These are phyloP conservation scores for Aristolochia fimbriata DNA, from an alignment of 164 flowering plant genomes.

Conservation along the genomic window DNA sequence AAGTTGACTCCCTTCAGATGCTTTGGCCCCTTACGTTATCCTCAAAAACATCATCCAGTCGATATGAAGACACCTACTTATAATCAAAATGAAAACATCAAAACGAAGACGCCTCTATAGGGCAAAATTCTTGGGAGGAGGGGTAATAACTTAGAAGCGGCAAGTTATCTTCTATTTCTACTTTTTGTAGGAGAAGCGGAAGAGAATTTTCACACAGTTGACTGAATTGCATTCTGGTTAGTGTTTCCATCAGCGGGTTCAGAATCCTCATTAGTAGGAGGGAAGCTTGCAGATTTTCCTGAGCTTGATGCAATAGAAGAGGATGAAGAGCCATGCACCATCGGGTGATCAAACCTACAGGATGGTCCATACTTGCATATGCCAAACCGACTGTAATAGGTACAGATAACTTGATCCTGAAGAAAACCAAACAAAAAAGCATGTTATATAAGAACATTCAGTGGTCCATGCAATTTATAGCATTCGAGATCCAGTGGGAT, in stretches of 20 bases:
- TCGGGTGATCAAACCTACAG: conserved; percentile 65
- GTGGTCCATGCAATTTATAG: background rate
- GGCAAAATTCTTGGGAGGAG: no score
- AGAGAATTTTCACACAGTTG: background rate
- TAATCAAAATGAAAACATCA: no score
- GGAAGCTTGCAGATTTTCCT: conserved; percentile 3
- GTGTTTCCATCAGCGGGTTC: background rate
- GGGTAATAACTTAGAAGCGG: no score
- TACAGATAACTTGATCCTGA: conserved; percentile 58
- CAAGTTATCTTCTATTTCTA: no score
- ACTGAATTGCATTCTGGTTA: background rate
- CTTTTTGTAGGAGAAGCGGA: no score
- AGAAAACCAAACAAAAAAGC: background rate
- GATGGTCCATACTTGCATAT: conserved; percentile 82
- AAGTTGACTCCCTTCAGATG: no score
- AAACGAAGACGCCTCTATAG: no score
- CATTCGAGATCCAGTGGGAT: background rate
- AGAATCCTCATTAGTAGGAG: background rate
- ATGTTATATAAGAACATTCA: background rate
- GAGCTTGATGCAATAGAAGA: conserved; percentile 13
- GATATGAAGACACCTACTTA: no score
- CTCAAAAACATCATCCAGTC: no score
- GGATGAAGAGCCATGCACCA: conserved; percentile 14
- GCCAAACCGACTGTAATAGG: conserved; percentile 60
- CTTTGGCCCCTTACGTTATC: no score